Evolutionary conservation across 2,329 filamentous ascomycete genomes (phyloP).

Genomic region (Colletotrichum lupini): DNA sequence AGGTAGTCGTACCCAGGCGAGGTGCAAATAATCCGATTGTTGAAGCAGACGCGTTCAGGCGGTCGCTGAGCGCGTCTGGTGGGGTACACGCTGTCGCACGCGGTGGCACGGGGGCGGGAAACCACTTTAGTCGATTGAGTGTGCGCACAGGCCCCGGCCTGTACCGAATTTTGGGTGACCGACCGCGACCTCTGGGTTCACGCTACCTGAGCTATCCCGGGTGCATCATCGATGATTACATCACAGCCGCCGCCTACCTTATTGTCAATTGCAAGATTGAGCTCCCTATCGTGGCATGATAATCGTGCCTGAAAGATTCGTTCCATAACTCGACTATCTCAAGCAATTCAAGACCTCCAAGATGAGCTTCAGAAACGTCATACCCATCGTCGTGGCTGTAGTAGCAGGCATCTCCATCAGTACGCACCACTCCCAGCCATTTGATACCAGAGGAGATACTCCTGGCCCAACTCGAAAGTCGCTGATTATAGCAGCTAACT

Average conservation of each 20-base stretch:
- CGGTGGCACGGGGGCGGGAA: conserved; percentile 15
- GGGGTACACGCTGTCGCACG: conserved; percentile 21
- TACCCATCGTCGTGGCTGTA: conserved; percentile 22
- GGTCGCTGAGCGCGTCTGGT: conserved; percentile 28
- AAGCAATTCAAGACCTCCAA: background rate
- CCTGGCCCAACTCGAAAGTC: background rate
- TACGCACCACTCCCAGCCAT: background rate
- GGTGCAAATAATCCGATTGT: conserved; percentile 2
- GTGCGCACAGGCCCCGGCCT: conserved; percentile 16
- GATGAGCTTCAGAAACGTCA: conserved; percentile 28
- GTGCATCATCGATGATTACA: background rate
- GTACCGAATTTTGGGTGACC: conserved; percentile 12
- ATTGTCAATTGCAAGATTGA: background rate
- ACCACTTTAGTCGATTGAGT: conserved; percentile 22
- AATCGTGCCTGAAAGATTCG: background rate
- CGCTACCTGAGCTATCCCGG: background rate
- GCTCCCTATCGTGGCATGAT: too few relatives aligned
- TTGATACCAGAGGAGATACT: background rate
- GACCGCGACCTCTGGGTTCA: conserved; percentile 15
- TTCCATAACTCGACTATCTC: too few relatives aligned
- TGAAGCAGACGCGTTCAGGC: conserved; percentile 26
- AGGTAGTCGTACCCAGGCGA: background rate
- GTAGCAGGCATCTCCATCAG: conserved; percentile 26
- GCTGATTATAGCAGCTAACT: conserved; percentile 15
- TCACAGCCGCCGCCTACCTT: background rate